Evolutionary conservation across 129 eudicot genomes (phyloP).

Genomic region (Mikania micrantha): DNA sequence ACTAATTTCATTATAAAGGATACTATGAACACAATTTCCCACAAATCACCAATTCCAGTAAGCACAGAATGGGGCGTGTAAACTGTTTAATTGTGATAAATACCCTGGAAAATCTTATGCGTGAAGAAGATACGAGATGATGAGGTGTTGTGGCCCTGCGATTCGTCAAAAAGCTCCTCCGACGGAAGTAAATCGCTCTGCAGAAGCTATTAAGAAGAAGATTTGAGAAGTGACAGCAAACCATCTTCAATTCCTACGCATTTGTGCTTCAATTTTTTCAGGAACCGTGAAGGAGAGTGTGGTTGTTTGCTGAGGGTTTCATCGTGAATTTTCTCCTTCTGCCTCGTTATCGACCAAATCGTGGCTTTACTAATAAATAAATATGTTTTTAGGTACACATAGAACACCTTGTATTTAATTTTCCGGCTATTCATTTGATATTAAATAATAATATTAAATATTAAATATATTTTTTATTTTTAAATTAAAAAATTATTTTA

Average conservation of each 20-base stretch:
- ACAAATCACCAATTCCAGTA: neutral
- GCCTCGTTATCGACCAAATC: neutral
- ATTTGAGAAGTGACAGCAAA: constrained; percentile 38
- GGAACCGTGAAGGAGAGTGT: neutral
- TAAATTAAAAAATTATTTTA: no score
- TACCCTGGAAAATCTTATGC: constrained; percentile 35
- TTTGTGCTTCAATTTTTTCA: neutral
- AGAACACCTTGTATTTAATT: no score
- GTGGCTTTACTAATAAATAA: no score
- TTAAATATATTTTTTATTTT: no score
- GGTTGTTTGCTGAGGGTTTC: constrained; percentile 6
- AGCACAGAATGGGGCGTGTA: neutral
- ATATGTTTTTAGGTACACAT: no score
- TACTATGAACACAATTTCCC: neutral
- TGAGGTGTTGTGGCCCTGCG: constrained; percentile 18
- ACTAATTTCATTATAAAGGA: neutral
- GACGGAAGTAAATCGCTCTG: constrained; percentile 28
- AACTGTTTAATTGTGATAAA: neutral
- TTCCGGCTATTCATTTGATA: no score
- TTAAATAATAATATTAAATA: no score
- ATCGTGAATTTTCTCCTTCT: neutral
- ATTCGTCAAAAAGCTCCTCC: constrained; percentile 23
- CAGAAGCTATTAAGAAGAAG: constrained; percentile 26
- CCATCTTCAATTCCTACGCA: constrained; percentile 31
- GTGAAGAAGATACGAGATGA: constrained; percentile 18